Evolutionary conservation across 1,139 yeast species (phyloP).

Genomic region (Taiozyma sp.): DNA sequence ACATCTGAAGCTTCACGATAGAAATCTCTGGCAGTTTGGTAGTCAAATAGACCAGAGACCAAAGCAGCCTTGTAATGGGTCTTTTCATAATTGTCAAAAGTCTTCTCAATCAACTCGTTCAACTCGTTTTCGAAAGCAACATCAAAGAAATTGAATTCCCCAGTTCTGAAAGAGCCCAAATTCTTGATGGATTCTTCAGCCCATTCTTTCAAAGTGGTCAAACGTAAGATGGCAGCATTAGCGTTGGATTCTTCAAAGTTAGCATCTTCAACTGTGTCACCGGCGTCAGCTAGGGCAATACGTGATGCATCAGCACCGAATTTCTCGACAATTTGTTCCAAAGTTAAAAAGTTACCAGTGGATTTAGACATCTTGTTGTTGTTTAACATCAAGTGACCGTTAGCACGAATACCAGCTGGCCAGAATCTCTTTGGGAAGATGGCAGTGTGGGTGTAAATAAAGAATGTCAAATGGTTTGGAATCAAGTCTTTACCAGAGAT

Average conservation of each 20-base stretch:
- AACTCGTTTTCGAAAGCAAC: constrained; percentile 90
- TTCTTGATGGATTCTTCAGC: constrained; percentile 66
- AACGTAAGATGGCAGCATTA: constrained; percentile 93
- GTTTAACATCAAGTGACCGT: constrained; percentile 93
- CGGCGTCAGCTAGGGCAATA: constrained; percentile 98
- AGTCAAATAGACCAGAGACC: constrained; percentile 88
- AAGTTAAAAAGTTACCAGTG: constrained; percentile 94
- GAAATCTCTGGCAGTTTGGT: constrained; percentile 92
- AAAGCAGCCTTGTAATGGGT: constrained; percentile 88
- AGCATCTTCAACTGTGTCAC: constrained; percentile 97
- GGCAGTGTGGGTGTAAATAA: constrained; percentile 89
- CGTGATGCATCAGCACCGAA: constrained; percentile 98
- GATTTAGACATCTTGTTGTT: constrained; percentile 98
- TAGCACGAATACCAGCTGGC: constrained; percentile 94
- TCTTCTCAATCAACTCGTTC: constrained; percentile 72
- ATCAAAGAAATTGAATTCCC: constrained; percentile 73
- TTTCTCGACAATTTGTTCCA: constrained; percentile 77
- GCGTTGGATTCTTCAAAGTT: constrained; percentile 96
- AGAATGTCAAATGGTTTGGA: constrained; percentile 96
- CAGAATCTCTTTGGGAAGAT: constrained; percentile 85
- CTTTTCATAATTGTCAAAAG: constrained; percentile 62
- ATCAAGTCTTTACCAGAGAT: constrained; percentile 96
- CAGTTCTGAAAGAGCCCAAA: constrained; percentile 59
- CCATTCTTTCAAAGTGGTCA: constrained; percentile 94
- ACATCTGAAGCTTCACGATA: constrained; percentile 75